A percentile compares a stretch with the other conserved stretches of the same genome.
phyloP scores from a whole-genome alignment of 352 stramenopile genomes.

The Phytophthora tubulina region DNA sequence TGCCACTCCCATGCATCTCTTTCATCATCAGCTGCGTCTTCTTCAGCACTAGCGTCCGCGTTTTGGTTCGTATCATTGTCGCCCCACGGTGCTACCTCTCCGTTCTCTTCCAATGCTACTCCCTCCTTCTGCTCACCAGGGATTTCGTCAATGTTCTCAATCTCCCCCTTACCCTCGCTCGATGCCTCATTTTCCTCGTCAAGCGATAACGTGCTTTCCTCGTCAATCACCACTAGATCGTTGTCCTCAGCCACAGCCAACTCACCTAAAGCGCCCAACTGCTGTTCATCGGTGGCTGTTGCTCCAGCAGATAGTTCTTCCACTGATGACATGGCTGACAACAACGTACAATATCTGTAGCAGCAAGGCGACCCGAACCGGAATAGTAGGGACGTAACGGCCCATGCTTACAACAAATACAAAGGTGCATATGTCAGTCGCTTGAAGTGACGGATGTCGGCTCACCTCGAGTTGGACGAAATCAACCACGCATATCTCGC shows the following conservation, averaged over 20 bases:
- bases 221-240: background rate
- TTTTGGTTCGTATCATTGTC: conserved; percentile 23
- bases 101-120: background rate
- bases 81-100: conserved; percentile 19
- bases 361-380: conserved; percentile 4
- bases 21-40: conserved; percentile 20
- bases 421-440: conserved; percentile 4
- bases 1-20: conserved; percentile 49
- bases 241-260: background rate
- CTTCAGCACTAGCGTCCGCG: background rate
- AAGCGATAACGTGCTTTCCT: background rate
- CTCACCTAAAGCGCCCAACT: background rate
- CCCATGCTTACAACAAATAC: conserved; percentile 13
- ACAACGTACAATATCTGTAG: conserved; percentile 16
- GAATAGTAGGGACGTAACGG: conserved; percentile 32
- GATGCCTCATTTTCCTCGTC: background rate
- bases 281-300: conserved; percentile 4
- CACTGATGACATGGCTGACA: conserved; percentile 20
- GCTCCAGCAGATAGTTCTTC: conserved; percentile 4
- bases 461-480: background rate
- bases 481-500: conserved; percentile 5
- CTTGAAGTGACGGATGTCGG: background rate
- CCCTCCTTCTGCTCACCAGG: background rate
- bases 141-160: background rate
- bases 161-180: background rate